These are phyloP conservation scores for Microbotryomycetes sp. DNA, from an alignment of 1,284 basidiomycete genomes.

Conservation along the genomic window DNA sequence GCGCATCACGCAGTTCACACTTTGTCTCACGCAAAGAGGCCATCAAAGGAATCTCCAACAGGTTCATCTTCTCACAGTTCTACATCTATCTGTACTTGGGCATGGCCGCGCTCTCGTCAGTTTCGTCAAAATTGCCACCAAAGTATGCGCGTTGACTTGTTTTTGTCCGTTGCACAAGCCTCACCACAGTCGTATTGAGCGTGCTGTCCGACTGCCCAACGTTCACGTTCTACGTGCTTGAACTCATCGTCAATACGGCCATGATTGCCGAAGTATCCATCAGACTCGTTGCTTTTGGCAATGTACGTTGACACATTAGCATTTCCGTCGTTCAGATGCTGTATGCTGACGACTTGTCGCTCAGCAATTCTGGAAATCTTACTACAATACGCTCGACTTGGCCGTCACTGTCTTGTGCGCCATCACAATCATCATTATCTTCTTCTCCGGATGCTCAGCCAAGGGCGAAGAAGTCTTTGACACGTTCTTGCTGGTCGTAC, in stretches of 20 bases:
- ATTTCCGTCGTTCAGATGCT: not conserved
- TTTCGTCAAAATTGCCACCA: constrained; percentile 4
- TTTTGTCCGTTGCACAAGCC: too few species aligned
- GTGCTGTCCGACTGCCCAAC: constrained; percentile 49
- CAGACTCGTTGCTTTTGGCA: constrained; percentile 79
- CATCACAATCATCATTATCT: constrained; percentile 73
- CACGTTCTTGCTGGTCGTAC: constrained; percentile 75
- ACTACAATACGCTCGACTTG: constrained; percentile 69
- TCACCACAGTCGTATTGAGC: constrained; percentile 82
- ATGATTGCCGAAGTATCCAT: constrained; percentile 89
- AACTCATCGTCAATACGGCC: constrained; percentile 78
- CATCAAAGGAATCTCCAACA: constrained; percentile 68
- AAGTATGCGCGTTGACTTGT: too few species aligned
- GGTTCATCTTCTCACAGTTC: constrained; percentile 65
- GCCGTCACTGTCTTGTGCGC: constrained; percentile 77
- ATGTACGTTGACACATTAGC: constrained; percentile 50
- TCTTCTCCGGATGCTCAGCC: constrained; percentile 71
- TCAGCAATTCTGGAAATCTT: constrained; percentile 90
- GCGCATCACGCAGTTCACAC: constrained; percentile 2
- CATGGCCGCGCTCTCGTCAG: constrained; percentile 70
- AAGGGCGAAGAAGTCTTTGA: constrained; percentile 84
- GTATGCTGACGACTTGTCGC: not conserved
- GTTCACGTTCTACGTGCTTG: constrained; percentile 73
- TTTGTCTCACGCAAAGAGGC: constrained; percentile 63
- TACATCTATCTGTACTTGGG: constrained; percentile 64